Base-by-base conservation (phyloP, 768 basidiomycete species). In the Mycena amicta region DNA sequence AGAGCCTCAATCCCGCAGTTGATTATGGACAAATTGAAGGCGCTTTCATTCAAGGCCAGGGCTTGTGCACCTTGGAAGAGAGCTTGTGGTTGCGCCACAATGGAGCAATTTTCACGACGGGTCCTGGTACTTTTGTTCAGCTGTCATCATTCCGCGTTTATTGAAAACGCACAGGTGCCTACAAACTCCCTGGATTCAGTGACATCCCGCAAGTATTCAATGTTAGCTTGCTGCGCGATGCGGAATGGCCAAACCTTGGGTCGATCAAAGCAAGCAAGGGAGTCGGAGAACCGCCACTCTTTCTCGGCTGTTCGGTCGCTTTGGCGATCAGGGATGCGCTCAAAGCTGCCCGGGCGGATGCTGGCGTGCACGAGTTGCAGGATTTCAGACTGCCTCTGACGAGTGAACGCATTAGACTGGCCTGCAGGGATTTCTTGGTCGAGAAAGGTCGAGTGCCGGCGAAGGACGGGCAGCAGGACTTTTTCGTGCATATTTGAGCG, bases 251-350 rank as follows among this genome's bases (percentile, higher is more conserved):
- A 27, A 65, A 65, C 18, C 57, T 65, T 1, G 60, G 63, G 13
- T 58, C 59, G 1, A 65, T 65, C 63, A 65, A 65, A 37, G 63
- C 63, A 4, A 61, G 59, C 40, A 65, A 65, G 30, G 63, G 63
- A 2, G 37, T 65, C 16, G 63, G 63, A 29, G 59, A 65, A 47
- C 63, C 63, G 20, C 63, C 63, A 40, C 54, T 65, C 18, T 65
- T 65, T 50, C 57, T 65, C 11, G 63, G 63, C 30, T 59, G 57
- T 39, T 65, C 63, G 4, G 63, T 65, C n/a, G 63, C 63, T 8
- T 54, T 65, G 18, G 63, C 63, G 16, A 65, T 65, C 40, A 56
- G 63, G 12, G 52, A 65, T 30, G 63, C 63, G 23, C 20, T 65
- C 27, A 65, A 56, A 45, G 55, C 63, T 23, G 63, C 63, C 13